These are phyloP conservation scores for Penicillium hordei DNA, from an alignment of 2,329 filamentous ascomycete species.

Conservation along the genomic window DNA sequence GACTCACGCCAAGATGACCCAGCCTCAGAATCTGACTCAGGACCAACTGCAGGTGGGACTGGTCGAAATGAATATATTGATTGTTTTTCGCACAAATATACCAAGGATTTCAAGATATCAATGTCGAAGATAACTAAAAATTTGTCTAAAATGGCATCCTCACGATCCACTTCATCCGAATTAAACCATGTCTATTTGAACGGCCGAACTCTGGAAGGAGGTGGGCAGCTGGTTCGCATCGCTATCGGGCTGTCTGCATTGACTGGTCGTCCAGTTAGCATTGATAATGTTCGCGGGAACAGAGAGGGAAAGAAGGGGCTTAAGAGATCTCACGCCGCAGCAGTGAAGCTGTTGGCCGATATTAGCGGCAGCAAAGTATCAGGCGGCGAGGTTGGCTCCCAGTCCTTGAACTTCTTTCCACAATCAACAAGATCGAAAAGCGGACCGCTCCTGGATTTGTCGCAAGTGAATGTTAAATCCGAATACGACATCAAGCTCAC, in stretches of 20 bases:
- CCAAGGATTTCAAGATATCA: neutral
- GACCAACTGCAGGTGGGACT: neutral
- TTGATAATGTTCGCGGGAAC: constrained; percentile 57
- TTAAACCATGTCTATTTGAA: constrained; percentile 44
- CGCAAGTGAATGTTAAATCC: constrained; percentile 19
- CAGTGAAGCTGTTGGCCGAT: constrained; percentile 53
- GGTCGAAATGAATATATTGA: neutral
- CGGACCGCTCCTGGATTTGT: constrained; percentile 15
- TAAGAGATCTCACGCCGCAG: constrained; percentile 58
- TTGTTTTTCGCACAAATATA: neutral
- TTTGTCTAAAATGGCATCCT: neutral
- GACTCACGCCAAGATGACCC: constrained; percentile 7
- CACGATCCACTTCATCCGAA: neutral
- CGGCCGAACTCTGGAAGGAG: constrained; percentile 61
- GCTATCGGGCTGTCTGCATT: constrained; percentile 57
- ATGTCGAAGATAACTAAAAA: neutral
- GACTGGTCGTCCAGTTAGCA: constrained; percentile 50
- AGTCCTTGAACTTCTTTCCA: constrained; percentile 37
- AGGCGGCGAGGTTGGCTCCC: constrained; percentile 38
- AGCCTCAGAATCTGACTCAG: constrained; percentile 1
- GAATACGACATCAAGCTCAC: constrained; percentile 46
- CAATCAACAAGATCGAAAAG: constrained; percentile 4
- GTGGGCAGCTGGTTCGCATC: constrained; percentile 61
- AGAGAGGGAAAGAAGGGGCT: constrained; percentile 52
- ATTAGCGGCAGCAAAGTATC: constrained; percentile 48